Percentiles rank a stretch among this genome's conserved stretches.
phyloP scores from a whole-genome alignment of 768 basidiomycete genomes.

The Pseudohyphozyma bogoriensis region DNA sequence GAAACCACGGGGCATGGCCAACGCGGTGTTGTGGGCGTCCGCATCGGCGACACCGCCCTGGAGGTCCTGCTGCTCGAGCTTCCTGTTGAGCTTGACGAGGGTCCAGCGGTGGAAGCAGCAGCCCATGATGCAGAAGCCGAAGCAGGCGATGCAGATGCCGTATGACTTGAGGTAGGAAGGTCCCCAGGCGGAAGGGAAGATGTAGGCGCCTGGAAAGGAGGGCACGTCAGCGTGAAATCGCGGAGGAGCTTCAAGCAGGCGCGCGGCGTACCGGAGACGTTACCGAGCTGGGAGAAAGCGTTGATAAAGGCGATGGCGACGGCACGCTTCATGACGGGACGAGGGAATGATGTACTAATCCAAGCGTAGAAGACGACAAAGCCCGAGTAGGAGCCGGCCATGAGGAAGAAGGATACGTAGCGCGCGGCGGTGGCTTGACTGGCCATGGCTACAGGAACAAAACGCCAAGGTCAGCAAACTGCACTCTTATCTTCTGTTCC shows the following conservation, averaged over 20 bases:
- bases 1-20: conserved; percentile 18
- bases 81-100: conserved; percentile 37
- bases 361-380: conserved; percentile 54
- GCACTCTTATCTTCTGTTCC: too few species aligned
- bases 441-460: conserved; percentile 47
- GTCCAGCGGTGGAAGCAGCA: conserved; percentile 33
- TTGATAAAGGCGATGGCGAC: conserved; percentile 57
- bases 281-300: conserved; percentile 51
- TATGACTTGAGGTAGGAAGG: conserved; percentile 50
- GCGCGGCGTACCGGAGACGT: conserved; percentile 69
- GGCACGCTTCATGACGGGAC: conserved; percentile 76
- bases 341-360: conserved; percentile 55
- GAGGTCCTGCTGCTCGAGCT: conserved; percentile 36
- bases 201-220: too few species aligned
- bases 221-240: too few species aligned
- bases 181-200: conserved; percentile 24
- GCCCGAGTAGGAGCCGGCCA: conserved; percentile 57
- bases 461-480: conserved; percentile 32
- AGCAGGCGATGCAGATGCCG: conserved; percentile 57
- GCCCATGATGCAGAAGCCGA: conserved; percentile 47
- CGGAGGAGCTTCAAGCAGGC: too few species aligned
- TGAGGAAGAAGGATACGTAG: conserved; percentile 46
- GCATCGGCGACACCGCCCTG: conserved; percentile 3
- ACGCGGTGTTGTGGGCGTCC: not conserved
- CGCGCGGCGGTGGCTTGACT: not conserved